Conservation (phyloP, 306 rosid genomes). For the Hippophae tibetana region DNA sequence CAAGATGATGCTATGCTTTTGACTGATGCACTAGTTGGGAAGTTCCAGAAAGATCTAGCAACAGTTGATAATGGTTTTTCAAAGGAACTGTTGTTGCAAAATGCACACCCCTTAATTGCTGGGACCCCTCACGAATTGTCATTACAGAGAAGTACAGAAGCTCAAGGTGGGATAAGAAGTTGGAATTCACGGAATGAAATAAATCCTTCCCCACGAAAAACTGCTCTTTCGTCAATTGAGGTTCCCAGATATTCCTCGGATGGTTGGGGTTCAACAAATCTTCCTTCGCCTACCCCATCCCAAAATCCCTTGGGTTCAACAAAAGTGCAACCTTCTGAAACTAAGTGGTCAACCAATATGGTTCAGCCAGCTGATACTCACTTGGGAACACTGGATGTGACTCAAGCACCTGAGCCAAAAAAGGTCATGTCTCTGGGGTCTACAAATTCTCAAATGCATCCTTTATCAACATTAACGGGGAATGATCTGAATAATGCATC, state of each 20-base stretch:
- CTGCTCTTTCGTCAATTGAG: slow-evolving; percentile 44
- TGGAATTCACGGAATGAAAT: slow-evolving; percentile 44
- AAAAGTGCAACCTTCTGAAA: slow-evolving; percentile 47
- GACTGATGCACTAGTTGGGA: slow-evolving; percentile 72
- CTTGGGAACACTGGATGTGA: slow-evolving; percentile 26
- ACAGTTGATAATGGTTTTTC: slow-evolving; percentile 27
- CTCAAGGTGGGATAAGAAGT: slow-evolving; percentile 42
- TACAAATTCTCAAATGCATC: slow-evolving; percentile 32
- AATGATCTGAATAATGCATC: slow-evolving; percentile 29
- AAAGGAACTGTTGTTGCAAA: slow-evolving; percentile 41
- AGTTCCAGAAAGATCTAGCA: slow-evolving; percentile 44
- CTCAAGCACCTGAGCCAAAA: slow-evolving; percentile 22
- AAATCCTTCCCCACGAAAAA: slow-evolving; percentile 33
- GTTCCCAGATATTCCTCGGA: slow-evolving; percentile 50
- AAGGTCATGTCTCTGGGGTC: slow-evolving; percentile 22
- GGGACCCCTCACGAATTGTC: slow-evolving; percentile 42
- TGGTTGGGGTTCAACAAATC: slow-evolving; percentile 62
- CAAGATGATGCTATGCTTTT: slow-evolving; percentile 63
- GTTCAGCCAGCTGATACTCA: slow-evolving; percentile 33
- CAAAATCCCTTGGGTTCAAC: slow-evolving; percentile 40
- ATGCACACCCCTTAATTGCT: slow-evolving; percentile 26
- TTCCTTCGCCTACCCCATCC: slow-evolving; percentile 93
- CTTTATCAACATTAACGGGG: slow-evolving; percentile 33
- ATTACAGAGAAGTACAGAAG: slow-evolving; percentile 41
- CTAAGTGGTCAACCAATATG: slow-evolving; percentile 51